Conservation (phyloP, 163 green algal species). For the Prototheca wickerhamii region DNA sequence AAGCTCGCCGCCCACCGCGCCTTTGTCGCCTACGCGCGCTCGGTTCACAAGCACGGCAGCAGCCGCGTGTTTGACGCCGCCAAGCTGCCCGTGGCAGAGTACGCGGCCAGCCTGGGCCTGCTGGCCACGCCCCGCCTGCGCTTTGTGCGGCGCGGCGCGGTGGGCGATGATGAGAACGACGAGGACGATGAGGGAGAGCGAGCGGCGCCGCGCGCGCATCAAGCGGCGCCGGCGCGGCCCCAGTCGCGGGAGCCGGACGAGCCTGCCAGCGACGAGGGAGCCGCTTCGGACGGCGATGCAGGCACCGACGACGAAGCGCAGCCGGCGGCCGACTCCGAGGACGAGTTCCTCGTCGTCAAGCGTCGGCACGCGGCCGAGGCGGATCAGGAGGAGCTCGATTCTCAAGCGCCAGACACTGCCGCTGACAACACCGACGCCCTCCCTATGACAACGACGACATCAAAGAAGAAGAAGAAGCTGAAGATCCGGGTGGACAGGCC, state of each 20-base stretch:
- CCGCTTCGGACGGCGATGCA: neutral
- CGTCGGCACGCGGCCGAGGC: constrained; percentile 30
- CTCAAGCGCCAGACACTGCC: neutral
- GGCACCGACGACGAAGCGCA: constrained; percentile 25
- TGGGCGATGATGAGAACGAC: neutral
- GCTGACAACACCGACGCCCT: neutral
- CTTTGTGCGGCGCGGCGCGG: constrained; percentile 54
- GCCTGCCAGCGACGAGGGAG: neutral
- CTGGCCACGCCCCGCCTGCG: constrained; percentile 68
- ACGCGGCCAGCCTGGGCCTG: constrained; percentile 74
- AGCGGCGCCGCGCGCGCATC: neutral
- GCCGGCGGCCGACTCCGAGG: constrained; percentile 19
- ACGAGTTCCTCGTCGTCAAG: constrained; percentile 73
- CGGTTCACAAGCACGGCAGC: constrained; percentile 78
- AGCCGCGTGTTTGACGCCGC: constrained; percentile 81
- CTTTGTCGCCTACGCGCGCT: constrained; percentile 79
- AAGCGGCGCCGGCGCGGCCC: neutral
- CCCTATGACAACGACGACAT: constrained; percentile 13
- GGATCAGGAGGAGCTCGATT: neutral
- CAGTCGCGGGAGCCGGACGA: neutral
- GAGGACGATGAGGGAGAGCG: neutral
- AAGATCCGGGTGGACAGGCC: constrained; percentile 51
- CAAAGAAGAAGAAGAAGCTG: constrained; percentile 68
- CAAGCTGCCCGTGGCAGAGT: constrained; percentile 68
- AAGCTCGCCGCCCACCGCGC: constrained; percentile 75